Conservation (phyloP, 208 protist species). For the Wallacemonas sp. region DNA sequence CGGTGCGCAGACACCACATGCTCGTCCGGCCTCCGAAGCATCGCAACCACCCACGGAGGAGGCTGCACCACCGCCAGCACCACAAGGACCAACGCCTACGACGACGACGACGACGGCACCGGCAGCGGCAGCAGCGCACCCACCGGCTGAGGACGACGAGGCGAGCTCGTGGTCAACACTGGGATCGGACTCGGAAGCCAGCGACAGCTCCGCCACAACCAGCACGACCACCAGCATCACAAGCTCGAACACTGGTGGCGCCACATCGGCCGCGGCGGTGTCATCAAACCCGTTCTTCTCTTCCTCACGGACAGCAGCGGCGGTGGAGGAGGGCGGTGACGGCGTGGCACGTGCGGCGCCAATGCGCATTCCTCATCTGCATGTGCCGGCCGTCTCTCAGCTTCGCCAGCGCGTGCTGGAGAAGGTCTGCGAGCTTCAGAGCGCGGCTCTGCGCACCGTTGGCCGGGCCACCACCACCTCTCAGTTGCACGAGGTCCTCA, state of each 20-base stretch:
- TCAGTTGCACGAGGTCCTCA: background rate
- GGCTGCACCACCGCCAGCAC: background rate
- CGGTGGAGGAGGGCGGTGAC: background rate
- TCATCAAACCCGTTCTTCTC: conserved; percentile 6
- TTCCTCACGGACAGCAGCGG: background rate
- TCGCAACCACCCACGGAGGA: too few species aligned
- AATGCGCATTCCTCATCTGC: background rate
- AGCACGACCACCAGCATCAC: background rate
- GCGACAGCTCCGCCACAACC: background rate
- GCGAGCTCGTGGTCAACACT: conserved; percentile 1
- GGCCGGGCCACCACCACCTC: background rate
- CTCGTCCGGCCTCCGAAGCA: too few species aligned
- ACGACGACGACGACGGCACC: background rate
- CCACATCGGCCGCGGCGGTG: background rate
- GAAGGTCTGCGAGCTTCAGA: conserved; percentile 12
- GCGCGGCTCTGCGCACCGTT: background rate
- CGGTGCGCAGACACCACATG: background rate
- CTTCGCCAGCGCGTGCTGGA: conserved; percentile 4
- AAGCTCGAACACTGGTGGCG: background rate
- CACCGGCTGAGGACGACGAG: background rate
- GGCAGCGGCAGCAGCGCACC: background rate
- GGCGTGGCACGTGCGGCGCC: background rate
- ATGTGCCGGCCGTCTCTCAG: background rate
- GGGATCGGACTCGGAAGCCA: background rate
- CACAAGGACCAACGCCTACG: background rate